Evolutionary conservation across 75 land plant genomes (phyloP), one percentile per base, ranked within the genome.

Genomic region (Larix kaempferi): DNA sequence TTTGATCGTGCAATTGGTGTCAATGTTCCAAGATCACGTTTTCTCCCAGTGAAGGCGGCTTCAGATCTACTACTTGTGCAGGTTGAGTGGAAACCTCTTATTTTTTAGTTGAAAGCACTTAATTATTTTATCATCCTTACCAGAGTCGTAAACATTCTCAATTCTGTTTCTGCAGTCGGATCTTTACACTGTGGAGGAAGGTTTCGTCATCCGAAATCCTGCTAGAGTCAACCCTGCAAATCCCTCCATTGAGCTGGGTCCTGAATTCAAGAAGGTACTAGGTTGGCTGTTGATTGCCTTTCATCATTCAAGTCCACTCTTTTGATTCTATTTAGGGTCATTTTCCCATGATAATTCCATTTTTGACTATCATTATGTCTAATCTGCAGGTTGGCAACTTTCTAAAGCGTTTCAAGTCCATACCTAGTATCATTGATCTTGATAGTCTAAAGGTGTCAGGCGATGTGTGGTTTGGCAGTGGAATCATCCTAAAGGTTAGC

Each of bases 31-130:
- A 87, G 98, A 14, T 89, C 98, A 15, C 91, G 98, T 8, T 96
- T 96, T 74, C 91, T 96, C 55, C 99, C 99, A 14, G 98, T 96
- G 78, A 96, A 96, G 81, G 95, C 99, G 74, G 89, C 99, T 52
- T 96, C 99, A 44, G 99, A 96, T 89, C 80, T 96, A 80, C 89
- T 96, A 44, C 93, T 94, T 63, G 99, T 96, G 19, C 99, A 96
- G 95, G 99, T 94, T 76, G 64, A 5, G 25, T 74, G 29, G n/a
- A 41, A 13, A 23, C 15, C 62, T 33, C 35, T 19, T 21, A 54
- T 19, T 25, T 71, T 26, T 29, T 57, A 60, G 23, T 69, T 2
- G 23, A 52, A 58, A 4, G 57, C n/a, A 14, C 58, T 6, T 77
- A 17, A 39, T 52, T 23, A 27, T 3, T 75, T 77, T 29, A 25